Percentiles rank a stretch among this genome's conserved stretches.
These are phyloP conservation scores for Cryptomeria japonica DNA, from an alignment of 75 land plant species.

Conservation along the genomic window DNA sequence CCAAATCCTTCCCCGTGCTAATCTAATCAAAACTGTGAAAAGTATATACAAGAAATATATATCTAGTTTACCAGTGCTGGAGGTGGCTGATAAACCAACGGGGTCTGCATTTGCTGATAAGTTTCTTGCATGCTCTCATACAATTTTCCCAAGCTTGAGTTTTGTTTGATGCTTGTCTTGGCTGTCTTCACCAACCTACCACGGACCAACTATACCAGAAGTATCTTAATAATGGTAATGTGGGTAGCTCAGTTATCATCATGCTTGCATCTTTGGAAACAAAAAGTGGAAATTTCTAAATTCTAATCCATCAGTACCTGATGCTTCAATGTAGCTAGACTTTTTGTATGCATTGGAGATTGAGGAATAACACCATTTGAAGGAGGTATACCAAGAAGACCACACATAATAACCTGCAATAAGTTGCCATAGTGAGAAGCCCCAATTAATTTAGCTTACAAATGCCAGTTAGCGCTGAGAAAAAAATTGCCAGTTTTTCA, in stretches of 20 bases:
- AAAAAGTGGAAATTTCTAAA: background rate
- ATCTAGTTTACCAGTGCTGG: constrained; percentile 33
- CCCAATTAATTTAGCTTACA: constrained; percentile 41
- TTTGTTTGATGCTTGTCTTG: constrained; percentile 48
- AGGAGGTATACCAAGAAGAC: constrained; percentile 71
- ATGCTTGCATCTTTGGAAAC: background rate
- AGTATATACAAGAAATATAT: background rate
- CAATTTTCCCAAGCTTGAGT: constrained; percentile 63
- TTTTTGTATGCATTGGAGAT: constrained; percentile 72
- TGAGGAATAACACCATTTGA: constrained; percentile 78
- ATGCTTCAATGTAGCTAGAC: constrained; percentile 64
- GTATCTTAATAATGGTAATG: background rate
- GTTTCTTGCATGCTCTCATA: constrained; percentile 87
- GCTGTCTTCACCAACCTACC: constrained; percentile 67
- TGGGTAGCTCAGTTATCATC: background rate
- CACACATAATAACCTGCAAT: constrained; percentile 46
- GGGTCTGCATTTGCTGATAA: constrained; percentile 83
- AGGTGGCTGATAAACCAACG: constrained; percentile 58
- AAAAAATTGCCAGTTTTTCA: background rate
- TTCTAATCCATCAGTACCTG: constrained; percentile 22
- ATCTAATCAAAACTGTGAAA: no score
- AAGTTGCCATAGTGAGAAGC: constrained; percentile 10
- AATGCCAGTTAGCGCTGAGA: constrained; percentile 32
- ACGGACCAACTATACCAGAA: constrained; percentile 62
- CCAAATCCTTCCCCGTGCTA: no score